Evolutionary conservation across 2,329 filamentous ascomycete genomes (phyloP).

Genomic region (Leptographium lundbergii): DNA sequence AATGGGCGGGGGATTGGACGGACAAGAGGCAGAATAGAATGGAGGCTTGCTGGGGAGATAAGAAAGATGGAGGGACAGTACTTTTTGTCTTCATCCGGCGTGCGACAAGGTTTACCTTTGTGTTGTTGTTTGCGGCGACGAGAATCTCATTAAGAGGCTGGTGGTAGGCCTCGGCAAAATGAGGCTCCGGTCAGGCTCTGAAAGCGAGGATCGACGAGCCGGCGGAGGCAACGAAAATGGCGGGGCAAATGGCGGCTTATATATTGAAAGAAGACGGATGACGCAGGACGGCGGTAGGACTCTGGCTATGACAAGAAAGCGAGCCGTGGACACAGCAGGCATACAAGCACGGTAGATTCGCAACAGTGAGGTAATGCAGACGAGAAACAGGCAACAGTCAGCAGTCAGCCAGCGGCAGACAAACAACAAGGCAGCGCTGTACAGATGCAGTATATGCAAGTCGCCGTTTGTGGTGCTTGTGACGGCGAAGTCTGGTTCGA

Average conservation of each 20-base stretch:
- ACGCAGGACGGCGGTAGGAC: not conserved
- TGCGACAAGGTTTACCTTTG: not conserved
- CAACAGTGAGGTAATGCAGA: not conserved
- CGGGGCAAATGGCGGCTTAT: not conserved
- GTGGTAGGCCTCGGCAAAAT: not conserved
- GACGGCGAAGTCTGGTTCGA: too few relatives aligned
- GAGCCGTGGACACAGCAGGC: not conserved
- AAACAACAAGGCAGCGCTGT: too few relatives aligned
- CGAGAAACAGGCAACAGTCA: too few relatives aligned
- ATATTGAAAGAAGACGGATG: not conserved
- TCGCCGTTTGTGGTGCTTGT: too few relatives aligned
- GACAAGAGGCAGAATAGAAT: not conserved
- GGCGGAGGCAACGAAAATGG: not conserved
- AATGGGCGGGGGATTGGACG: not conserved
- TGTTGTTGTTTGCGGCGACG: not conserved
- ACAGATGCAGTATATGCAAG: too few relatives aligned
- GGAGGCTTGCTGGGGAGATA: not conserved
- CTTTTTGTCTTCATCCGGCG: not conserved
- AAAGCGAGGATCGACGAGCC: not conserved
- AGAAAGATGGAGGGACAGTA: not conserved
- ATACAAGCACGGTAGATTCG: not conserved
- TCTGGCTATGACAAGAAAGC: not conserved
- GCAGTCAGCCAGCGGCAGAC: not conserved
- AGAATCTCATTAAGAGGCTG: not conserved
- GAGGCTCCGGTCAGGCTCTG: not conserved